Evolutionary conservation across 2,329 filamentous ascomycete species (phyloP).

Genomic region (Penicillium sp.): DNA sequence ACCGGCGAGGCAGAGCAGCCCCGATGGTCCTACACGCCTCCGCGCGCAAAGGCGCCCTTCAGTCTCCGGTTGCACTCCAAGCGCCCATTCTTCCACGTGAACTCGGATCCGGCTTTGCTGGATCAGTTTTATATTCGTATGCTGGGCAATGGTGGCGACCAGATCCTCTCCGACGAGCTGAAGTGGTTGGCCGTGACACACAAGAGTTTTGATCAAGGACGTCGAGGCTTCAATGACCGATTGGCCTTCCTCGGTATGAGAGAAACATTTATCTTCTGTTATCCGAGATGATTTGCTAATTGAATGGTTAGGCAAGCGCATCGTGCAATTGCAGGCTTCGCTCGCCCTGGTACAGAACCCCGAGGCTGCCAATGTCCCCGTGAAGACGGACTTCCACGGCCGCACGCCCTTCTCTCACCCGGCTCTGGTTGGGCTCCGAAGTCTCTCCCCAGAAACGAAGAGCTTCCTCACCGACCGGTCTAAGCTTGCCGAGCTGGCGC

Average conservation of each 20-base stretch:
- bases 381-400: conserved; percentile 55
- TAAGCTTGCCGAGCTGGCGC: conserved; percentile 69
- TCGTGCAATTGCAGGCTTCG: conserved; percentile 67
- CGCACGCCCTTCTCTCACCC: conserved; percentile 71
- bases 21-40: conserved; percentile 72
- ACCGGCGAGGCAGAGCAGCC: conserved; percentile 50
- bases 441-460: conserved; percentile 66
- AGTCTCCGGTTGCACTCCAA: conserved; percentile 42
- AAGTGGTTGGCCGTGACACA: conserved; percentile 98
- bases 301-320: conserved; percentile 59
- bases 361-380: conserved; percentile 35
- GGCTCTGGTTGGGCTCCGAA: conserved; percentile 72
- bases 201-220: conserved; percentile 96
- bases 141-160: conserved; percentile 72
- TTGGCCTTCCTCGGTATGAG: conserved; percentile 80
- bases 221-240: conserved; percentile 91
- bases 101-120: conserved; percentile 72
- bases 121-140: conserved; percentile 78
- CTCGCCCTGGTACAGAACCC: conserved; percentile 61
- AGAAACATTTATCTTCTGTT: not conserved
- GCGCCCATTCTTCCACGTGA: conserved; percentile 62
- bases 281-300: conserved; percentile 5
- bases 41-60: conserved; percentile 70
- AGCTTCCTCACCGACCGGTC: conserved; percentile 64
- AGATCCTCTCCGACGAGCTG: conserved; percentile 80